Conservation (phyloP, 2,329 filamentous ascomycete species). For the Colletotrichum orchidophilum region DNA sequence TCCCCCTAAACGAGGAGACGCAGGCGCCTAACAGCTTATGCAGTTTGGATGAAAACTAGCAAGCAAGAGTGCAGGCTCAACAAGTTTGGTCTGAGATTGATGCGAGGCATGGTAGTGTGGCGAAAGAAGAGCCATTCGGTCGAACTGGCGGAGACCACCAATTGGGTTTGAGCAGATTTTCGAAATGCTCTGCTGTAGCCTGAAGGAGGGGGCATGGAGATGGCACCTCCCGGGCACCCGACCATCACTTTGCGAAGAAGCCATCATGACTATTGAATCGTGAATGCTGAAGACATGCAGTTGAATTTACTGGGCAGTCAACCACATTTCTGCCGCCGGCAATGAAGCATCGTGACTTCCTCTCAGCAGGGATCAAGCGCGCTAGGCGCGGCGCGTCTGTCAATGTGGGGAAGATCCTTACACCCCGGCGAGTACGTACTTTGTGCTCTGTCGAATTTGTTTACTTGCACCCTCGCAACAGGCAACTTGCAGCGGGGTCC, state of each 20-base stretch:
- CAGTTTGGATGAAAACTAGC: slow-evolving; percentile 16
- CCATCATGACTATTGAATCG: not conserved
- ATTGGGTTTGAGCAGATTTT: not conserved
- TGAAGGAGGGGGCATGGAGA: not conserved
- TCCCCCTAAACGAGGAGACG: slow-evolving; percentile 16
- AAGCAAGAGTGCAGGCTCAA: not conserved
- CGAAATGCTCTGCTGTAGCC: not conserved
- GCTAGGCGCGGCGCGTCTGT: slow-evolving; percentile 30
- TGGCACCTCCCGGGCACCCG: not conserved
- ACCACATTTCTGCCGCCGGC: slow-evolving; percentile 20
- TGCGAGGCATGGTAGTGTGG: too few relatives aligned
- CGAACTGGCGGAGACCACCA: not conserved
- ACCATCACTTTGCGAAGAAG: not conserved
- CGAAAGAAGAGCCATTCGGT: not conserved
- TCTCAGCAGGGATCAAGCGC: slow-evolving; percentile 26
- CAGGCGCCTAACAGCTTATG: slow-evolving; percentile 3
- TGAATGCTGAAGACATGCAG: slow-evolving; percentile 1
- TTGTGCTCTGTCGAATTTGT: slow-evolving; percentile 9
- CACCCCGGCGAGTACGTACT: slow-evolving; percentile 26
- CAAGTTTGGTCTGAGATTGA: slow-evolving; percentile 1
- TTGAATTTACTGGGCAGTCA: not conserved
- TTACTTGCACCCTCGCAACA: slow-evolving; percentile 26
- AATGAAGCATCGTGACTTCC: slow-evolving; percentile 29
- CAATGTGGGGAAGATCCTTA: slow-evolving; percentile 17
- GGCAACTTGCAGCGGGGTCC: slow-evolving; percentile 7